These are phyloP conservation scores for Flaveria bidentis DNA, from an alignment of 129 eudicot genomes.

Conservation along the genomic window DNA sequence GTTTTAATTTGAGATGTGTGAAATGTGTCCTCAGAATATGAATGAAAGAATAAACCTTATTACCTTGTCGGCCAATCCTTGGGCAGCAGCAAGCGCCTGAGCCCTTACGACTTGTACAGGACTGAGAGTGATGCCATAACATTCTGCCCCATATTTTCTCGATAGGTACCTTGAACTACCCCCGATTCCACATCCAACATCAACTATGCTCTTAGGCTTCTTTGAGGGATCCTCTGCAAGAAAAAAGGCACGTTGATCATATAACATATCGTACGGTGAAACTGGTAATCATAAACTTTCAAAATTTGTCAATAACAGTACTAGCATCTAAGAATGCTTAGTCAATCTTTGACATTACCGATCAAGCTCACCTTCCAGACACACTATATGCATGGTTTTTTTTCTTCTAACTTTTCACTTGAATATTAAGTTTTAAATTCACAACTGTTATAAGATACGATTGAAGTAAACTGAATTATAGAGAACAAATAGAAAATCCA, in stretches of 20 bases:
- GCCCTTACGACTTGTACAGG: conserved; percentile 90
- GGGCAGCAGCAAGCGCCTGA: conserved; percentile 74
- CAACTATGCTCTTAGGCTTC: conserved; percentile 68
- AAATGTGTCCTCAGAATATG: neutral
- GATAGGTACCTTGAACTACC: conserved; percentile 88
- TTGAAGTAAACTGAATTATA: neutral
- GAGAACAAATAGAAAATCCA: neutral
- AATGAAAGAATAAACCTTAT: neutral
- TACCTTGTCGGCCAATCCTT: conserved; percentile 76
- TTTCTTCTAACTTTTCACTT: neutral
- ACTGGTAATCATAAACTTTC: neutral
- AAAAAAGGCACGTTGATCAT: conserved; percentile 6
- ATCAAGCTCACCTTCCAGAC: neutral
- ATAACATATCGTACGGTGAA: conserved; percentile 1
- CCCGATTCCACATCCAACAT: conserved; percentile 97
- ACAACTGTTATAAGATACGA: neutral
- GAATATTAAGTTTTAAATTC: neutral
- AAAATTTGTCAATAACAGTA: too few species aligned
- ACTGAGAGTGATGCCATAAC: conserved; percentile 80
- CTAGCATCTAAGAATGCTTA: too few species aligned
- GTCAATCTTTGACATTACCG: neutral
- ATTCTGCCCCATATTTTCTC: conserved; percentile 65
- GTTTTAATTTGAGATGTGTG: neutral
- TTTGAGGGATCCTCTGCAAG: conserved; percentile 55
- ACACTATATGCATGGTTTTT: neutral